These are phyloP conservation scores for Clausena lansium DNA, from an alignment of 345 rosid genomes.

Conservation along the genomic window DNA sequence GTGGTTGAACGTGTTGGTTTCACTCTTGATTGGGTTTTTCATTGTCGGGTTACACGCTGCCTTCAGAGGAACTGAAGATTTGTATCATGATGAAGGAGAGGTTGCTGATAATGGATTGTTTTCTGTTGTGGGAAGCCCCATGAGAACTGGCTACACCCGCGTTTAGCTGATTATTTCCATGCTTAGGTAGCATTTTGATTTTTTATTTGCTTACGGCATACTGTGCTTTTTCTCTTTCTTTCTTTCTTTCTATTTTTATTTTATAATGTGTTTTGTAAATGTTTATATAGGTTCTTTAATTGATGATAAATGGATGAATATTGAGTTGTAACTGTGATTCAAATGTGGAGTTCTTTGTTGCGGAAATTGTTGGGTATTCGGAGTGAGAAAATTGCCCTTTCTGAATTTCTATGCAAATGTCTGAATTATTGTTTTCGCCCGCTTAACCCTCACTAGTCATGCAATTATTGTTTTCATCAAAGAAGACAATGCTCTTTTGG, in stretches of 20 bases:
- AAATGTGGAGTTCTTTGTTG: slow-evolving; percentile 1
- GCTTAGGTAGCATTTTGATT: neutral
- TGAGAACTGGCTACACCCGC: slow-evolving; percentile 33
- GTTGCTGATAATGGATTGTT: slow-evolving; percentile 35
- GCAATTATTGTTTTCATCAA: neutral
- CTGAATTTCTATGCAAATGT: neutral
- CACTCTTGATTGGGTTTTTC: slow-evolving; percentile 44
- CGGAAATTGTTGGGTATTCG: neutral
- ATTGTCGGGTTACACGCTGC: slow-evolving; percentile 45
- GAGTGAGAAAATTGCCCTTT: neutral
- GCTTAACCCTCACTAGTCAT: neutral
- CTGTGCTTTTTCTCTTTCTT: neutral
- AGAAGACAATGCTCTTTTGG: neutral
- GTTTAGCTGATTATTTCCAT: slow-evolving; percentile 21
- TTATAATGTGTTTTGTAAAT: slow-evolving; percentile 13
- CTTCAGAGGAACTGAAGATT: slow-evolving; percentile 52
- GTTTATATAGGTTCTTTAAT: neutral
- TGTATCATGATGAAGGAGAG: slow-evolving; percentile 45
- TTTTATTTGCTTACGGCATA: slow-evolving; percentile 1
- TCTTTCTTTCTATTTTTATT: too few species aligned
- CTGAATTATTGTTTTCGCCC: neutral
- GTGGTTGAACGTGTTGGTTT: slow-evolving; percentile 60
- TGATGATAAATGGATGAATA: neutral
- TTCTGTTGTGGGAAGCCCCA: slow-evolving; percentile 54
- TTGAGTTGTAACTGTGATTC: neutral